Evolutionary conservation across 495 filamentous ascomycete genomes (phyloP).

Genomic region (Aspergillus sclerotioniger): DNA sequence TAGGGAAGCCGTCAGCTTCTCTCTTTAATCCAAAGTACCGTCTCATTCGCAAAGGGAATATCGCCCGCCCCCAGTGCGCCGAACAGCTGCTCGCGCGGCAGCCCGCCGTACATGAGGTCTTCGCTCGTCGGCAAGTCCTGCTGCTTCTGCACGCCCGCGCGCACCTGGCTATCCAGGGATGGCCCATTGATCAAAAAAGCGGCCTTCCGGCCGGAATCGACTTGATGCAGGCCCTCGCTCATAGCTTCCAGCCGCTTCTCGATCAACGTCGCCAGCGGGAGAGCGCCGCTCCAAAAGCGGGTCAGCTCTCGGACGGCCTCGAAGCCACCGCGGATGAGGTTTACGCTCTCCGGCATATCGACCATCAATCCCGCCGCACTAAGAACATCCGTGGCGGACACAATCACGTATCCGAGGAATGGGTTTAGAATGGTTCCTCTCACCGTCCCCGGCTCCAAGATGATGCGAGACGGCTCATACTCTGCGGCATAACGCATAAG

Average conservation of each 20-base stretch:
- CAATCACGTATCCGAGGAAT: conserved; percentile 42
- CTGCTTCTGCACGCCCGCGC: conserved; percentile 23
- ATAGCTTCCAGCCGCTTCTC: conserved; percentile 32
- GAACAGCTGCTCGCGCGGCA: conserved; percentile 34
- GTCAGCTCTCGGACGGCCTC: conserved; percentile 35
- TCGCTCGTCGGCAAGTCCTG: conserved; percentile 20
- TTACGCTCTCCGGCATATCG: conserved; percentile 43
- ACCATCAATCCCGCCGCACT: conserved; percentile 34
- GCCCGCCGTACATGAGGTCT: conserved; percentile 36
- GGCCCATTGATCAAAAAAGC: conserved; percentile 34
- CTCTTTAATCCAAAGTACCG: conserved; percentile 30
- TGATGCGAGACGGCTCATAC: conserved; percentile 20
- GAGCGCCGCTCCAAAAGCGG: conserved; percentile 33
- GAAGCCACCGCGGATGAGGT: conserved; percentile 44
- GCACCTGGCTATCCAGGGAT: conserved; percentile 34
- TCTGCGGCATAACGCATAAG: conserved; percentile 27
- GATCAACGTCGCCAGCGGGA: conserved; percentile 28
- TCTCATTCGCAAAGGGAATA: conserved; percentile 21
- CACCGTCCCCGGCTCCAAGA: conserved; percentile 14
- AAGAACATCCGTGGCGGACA: conserved; percentile 48
- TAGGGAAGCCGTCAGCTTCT: background rate
- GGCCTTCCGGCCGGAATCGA: conserved; percentile 25
- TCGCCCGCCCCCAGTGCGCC: conserved; percentile 32
- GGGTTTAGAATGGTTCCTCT: conserved; percentile 36
- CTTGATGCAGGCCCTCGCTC: conserved; percentile 27